Evolutionary conservation across 192 early-diverging fungal species (phyloP).

Genomic region (Coemansia sp.): DNA sequence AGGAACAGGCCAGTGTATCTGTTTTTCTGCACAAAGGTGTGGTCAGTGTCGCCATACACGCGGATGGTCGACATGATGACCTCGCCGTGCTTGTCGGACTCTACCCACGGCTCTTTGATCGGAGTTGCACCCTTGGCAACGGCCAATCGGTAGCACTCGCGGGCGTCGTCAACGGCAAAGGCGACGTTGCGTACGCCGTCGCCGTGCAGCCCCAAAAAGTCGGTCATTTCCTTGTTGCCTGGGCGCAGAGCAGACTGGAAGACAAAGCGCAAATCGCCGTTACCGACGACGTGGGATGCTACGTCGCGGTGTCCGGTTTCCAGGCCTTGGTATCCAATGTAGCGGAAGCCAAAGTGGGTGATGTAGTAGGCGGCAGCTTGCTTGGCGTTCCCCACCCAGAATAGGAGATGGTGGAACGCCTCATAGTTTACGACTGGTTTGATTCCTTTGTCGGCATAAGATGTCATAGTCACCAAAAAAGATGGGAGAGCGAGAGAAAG

Average conservation of each 20-base stretch:
- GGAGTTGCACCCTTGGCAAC: conserved; percentile 82
- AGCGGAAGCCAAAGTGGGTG: conserved; percentile 90
- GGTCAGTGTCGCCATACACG: conserved; percentile 92
- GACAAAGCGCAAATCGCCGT: conserved; percentile 78
- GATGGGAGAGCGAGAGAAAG: neutral
- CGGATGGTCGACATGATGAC: conserved; percentile 91
- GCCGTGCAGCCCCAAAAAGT: conserved; percentile 75
- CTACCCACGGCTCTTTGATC: conserved; percentile 75
- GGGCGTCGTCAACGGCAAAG: conserved; percentile 82
- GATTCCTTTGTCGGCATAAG: conserved; percentile 59
- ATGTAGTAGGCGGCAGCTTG: conserved; percentile 93
- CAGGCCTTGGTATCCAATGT: conserved; percentile 90
- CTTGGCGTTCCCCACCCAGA: conserved; percentile 92
- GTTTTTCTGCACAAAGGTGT: conserved; percentile 86
- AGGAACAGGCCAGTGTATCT: conserved; percentile 84
- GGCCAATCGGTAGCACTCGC: conserved; percentile 76
- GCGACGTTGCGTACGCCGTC: conserved; percentile 96
- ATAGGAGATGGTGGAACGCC: conserved; percentile 77
- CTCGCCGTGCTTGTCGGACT: conserved; percentile 78
- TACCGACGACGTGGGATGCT: conserved; percentile 81
- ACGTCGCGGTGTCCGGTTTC: conserved; percentile 90
- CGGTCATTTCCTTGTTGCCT: conserved; percentile 64
- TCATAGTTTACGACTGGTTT: conserved; percentile 64
- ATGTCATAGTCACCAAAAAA: conserved; percentile 54
- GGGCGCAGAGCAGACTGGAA: conserved; percentile 92